Conservation (phyloP, 768 basidiomycete species). For the Wakefieldia striispora region DNA sequence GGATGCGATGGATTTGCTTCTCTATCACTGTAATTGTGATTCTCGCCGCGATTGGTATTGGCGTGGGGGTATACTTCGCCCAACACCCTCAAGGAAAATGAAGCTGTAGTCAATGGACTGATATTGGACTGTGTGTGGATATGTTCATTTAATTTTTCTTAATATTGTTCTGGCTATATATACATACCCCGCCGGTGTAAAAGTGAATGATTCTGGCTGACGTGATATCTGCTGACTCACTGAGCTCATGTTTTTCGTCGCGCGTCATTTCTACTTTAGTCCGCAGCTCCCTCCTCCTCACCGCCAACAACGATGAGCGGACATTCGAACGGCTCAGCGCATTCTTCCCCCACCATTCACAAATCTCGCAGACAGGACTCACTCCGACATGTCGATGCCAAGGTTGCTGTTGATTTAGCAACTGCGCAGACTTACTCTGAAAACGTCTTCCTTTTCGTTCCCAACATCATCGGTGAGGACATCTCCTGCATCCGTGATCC, state of each 20-base stretch:
- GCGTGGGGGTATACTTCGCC: slow-evolving; percentile 29
- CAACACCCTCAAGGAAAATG: slow-evolving; percentile 5
- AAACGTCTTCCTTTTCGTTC: slow-evolving; percentile 96
- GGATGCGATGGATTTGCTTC: slow-evolving; percentile 88
- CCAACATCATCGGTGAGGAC: slow-evolving; percentile 87
- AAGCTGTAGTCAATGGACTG: not conserved
- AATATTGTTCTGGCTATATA: not conserved
- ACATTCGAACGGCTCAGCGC: slow-evolving; percentile 27
- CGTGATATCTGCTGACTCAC: slow-evolving; percentile 16
- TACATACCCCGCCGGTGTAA: too few species aligned
- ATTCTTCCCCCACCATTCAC: slow-evolving; percentile 26
- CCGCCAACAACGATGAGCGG: slow-evolving; percentile 22
- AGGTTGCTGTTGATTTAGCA: slow-evolving; percentile 83
- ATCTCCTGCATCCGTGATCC: not conserved
- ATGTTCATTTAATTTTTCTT: not conserved
- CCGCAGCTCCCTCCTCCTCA: not conserved
- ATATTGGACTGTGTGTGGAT: not conserved
- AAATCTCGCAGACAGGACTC: slow-evolving; percentile 48
- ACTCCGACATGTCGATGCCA: slow-evolving; percentile 75
- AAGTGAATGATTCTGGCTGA: slow-evolving; percentile 3
- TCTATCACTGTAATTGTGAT: slow-evolving; percentile 56
- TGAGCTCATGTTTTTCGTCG: slow-evolving; percentile 8
- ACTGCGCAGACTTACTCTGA: slow-evolving; percentile 86
- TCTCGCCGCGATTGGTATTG: slow-evolving; percentile 41
- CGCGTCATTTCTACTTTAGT: slow-evolving; percentile 19